Base-by-base conservation (phyloP, 1,284 basidiomycete species). In the Paramarasmius palmivorus region DNA sequence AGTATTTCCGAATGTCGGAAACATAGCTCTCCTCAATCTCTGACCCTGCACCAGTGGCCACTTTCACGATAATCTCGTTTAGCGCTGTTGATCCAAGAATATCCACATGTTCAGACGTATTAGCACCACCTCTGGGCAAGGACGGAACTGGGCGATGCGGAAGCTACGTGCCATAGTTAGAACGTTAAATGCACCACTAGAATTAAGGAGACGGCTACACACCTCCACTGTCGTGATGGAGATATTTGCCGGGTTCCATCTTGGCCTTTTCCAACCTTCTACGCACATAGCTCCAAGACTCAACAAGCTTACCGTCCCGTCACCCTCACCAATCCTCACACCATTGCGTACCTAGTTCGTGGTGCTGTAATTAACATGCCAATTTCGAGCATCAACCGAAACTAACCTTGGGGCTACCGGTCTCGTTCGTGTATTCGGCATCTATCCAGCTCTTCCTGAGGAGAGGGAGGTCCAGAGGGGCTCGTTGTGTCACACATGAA, bases 211-310 rank as follows among this genome's bases (percentile, higher is more conserved):
- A 54, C 17, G 20, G 56, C 39, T n/a, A 52, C 76, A 59, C 58
- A 88, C 85, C 79, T 98, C 95, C 59, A 95, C 87, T 3, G 94
- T 97, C 15, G 88, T 82, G 34, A 98, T 77, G 61, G 84, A 78
- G 62, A 95, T 92, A 15, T 90, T 83, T n/a, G 87, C 90, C 1
- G 97, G 97, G 69, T 99, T 99, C 91, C 95, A 99, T 49, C 87
- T 78, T 58, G 81, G 79, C 52, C 87, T 79, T 70, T 95, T 93
- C 96, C 96, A 98, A 2, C 95, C 96, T 64, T 93, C 91, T 6
- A 89, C 86, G 65, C 96, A 98, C 95, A 99, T 98, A 6, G 92
- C 86, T 7, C 95, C 96, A 35, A 98, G 76, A 60, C 92, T 93
- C 15, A 98, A 68, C 17, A 97, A 74, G 56, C 90, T 88, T 5